Percentiles rank a stretch among this genome's conserved stretches.
Evolutionary conservation across 2,329 filamentous ascomycete genomes (phyloP).

Genomic region (Penicillium sp.): DNA sequence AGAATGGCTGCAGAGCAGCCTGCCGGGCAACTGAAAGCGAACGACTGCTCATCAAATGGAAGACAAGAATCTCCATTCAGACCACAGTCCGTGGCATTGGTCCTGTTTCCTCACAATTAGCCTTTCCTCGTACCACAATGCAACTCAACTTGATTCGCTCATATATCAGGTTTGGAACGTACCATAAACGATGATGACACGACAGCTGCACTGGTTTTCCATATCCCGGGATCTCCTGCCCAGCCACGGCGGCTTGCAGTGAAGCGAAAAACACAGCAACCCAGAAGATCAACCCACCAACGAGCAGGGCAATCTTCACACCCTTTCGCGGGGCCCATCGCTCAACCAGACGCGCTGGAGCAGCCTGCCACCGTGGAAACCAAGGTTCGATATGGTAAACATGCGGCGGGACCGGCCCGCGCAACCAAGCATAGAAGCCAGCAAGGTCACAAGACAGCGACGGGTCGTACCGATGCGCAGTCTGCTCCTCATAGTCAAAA

Average conservation of each 20-base stretch:
- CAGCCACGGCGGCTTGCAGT: conserved; percentile 37
- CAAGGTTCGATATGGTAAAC: conserved; percentile 41
- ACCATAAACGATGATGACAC: conserved; percentile 44
- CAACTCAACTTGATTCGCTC: neutral
- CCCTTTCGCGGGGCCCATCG: conserved; percentile 31
- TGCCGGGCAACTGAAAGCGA: conserved; percentile 63
- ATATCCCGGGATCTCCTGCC: conserved; percentile 38
- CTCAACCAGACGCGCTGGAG: conserved; percentile 38
- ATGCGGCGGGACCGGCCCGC: conserved; percentile 38
- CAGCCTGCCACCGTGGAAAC: conserved; percentile 39
- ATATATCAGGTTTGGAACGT: conserved; percentile 39
- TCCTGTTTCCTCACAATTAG: conserved; percentile 29
- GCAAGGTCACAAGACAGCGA: conserved; percentile 32
- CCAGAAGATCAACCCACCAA: conserved; percentile 36
- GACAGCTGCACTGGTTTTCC: conserved; percentile 41
- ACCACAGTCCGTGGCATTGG: conserved; percentile 53
- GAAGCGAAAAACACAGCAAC: conserved; percentile 38
- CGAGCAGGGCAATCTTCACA: conserved; percentile 33
- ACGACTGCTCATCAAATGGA: conserved; percentile 57
- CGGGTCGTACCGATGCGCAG: conserved; percentile 10
- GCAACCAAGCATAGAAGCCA: conserved; percentile 33
- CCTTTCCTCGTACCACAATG: neutral
- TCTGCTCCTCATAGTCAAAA: neutral
- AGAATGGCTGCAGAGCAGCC: conserved; percentile 58
- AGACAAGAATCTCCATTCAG: conserved; percentile 61